phyloP scores from a whole-genome alignment of 768 basidiomycete genomes.

The Boletus tylopilopsis region DNA sequence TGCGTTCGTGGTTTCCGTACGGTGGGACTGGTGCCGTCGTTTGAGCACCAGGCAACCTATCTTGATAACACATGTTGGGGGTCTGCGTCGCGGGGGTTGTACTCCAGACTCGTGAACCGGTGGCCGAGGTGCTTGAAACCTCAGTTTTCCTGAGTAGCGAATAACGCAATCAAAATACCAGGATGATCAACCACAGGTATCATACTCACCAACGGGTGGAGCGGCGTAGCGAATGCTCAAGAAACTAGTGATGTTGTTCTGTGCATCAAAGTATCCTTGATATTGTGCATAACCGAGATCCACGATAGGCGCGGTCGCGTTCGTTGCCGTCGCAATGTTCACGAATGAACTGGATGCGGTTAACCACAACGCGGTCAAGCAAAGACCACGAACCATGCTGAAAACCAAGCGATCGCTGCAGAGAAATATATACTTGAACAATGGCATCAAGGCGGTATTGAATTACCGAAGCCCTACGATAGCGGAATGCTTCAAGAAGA shows the following conservation, averaged over 20 bases:
- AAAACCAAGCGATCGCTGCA: no score
- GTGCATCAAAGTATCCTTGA: constrained; percentile 24
- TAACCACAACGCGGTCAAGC: background rate
- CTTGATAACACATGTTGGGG: constrained; percentile 27
- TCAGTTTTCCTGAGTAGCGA: constrained; percentile 13
- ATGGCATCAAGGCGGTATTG: no score
- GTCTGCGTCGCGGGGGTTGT: constrained; percentile 27
- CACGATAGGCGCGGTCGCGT: constrained; percentile 12
- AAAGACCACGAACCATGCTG: no score
- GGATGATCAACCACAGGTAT: background rate
- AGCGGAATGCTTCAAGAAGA: no score
- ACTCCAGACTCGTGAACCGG: constrained; percentile 15
- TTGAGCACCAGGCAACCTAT: background rate
- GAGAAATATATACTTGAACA: no score
- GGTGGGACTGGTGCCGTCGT: constrained; percentile 5
- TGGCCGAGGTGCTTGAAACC: constrained; percentile 29
- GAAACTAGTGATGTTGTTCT: constrained; percentile 22
- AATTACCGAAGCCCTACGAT: no score
- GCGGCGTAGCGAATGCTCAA: constrained; percentile 43
- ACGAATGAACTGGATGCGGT: background rate
- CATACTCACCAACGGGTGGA: constrained; percentile 39
- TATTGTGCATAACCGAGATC: constrained; percentile 31
- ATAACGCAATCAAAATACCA: background rate
- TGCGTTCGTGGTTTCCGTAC: constrained; percentile 5
- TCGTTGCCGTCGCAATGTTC: background rate